Base-by-base conservation (phyloP, 768 basidiomycete species). In the Lactarius vividus region DNA sequence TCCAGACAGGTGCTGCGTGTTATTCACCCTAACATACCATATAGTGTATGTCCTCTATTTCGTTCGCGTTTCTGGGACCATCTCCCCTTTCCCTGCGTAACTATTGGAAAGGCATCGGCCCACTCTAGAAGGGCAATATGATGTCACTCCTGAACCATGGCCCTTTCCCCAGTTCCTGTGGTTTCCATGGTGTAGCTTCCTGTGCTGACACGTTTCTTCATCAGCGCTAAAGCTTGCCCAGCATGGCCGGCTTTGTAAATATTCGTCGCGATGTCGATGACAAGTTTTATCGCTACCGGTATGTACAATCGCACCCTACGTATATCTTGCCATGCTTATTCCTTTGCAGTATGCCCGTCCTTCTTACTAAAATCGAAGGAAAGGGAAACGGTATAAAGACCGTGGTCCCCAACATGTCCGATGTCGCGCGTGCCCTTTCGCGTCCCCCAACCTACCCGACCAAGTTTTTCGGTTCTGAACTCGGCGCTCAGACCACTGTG, bases 311-410 rank as follows among this genome's bases (percentile, higher is more conserved):
- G 46, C 29, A 20, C 9, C 7, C 31, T 39, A 28, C 11, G 0
- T 10, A 20, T 40, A 7, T 31, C 28, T 37, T 3, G 7, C 9
- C 8, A 35, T 9, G 13, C 60, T 59, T 54, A 60, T 2, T 13
- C 16, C 49, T 7, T n/a, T 31, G 31, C 58, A 96, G 94, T 70
- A 99, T 99, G 97, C 97, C 97, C 63, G 76, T 95, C 65, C 85
- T 99, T 68, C 84, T 86, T 69, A 96, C 91, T 69, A 98, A 98
- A 82, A 95, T 98, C 40, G 97, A 99, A 80, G 97, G 97, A 73
- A 96, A 95, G 78, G 97, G 97, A 67, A 99, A 99, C 76, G 97
- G 97, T 73, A 98, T 99, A 80, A 99, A 99, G 82, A 99, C 97
- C 55, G 96, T 99, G 74, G 80, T 98, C 61, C 96, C 96, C 23